Evolutionary conservation across 331 rosid genomes (phyloP).

Genomic region (Cydonia oblonga): DNA sequence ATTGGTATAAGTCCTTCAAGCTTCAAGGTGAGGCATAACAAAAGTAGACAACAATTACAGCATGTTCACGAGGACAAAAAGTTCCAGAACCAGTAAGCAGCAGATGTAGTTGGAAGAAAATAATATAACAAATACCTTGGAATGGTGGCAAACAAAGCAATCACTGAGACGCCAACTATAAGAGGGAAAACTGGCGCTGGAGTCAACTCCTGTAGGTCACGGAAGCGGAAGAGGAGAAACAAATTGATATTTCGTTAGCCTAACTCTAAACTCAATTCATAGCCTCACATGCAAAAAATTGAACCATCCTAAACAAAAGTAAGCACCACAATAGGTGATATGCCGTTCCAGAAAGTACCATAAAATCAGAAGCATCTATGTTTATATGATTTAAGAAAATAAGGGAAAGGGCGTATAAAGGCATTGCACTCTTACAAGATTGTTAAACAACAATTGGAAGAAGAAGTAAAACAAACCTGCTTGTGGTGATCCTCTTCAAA

Average conservation of each 20-base stretch:
- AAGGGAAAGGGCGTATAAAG: neutral
- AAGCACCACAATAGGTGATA: neutral
- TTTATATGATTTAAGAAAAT: neutral
- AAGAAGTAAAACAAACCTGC: constrained; percentile 38
- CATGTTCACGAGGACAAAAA: constrained; percentile 1
- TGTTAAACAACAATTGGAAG: neutral
- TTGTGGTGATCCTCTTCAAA: constrained; percentile 53
- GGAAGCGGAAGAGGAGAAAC: constrained; percentile 1
- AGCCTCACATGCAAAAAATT: neutral
- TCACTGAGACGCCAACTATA: constrained; percentile 54
- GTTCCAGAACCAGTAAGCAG: constrained; percentile 5
- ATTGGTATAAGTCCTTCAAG: constrained; percentile 62
- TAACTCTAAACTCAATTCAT: neutral
- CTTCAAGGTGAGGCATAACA: constrained; percentile 24
- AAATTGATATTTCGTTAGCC: neutral
- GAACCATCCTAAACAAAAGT: neutral
- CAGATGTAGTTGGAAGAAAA: neutral
- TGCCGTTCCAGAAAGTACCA: neutral
- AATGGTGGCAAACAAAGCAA: constrained; percentile 55
- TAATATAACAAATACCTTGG: constrained; percentile 53
- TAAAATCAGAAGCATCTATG: neutral
- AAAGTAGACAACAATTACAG: constrained; percentile 4
- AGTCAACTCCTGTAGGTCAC: constrained; percentile 64
- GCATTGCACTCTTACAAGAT: neutral
- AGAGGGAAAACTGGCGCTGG: constrained; percentile 92